Percentiles rank a stretch among this genome's conserved stretches.
These are phyloP conservation scores for Fusarium mangiferae DNA, from an alignment of 2,329 filamentous ascomycete genomes.

Conservation along the genomic window DNA sequence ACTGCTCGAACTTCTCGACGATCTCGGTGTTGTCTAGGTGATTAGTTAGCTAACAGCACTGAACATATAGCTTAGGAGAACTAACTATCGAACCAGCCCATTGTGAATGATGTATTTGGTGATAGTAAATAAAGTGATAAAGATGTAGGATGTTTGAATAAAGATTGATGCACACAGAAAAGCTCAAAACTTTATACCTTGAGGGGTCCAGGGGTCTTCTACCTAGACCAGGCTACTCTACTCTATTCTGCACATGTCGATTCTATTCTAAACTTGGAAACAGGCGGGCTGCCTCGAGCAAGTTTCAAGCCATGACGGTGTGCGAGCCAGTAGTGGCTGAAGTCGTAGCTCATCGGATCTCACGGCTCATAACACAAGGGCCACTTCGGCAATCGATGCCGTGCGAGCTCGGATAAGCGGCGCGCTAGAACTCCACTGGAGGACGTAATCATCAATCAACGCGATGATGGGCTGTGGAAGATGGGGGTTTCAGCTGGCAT, in stretches of 20 bases:
- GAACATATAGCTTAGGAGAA: accelerated
- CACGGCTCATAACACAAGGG: slow-evolving; percentile 25
- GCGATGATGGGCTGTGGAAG: not conserved
- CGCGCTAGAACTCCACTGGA: slow-evolving; percentile 19
- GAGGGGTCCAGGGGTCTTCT: not conserved
- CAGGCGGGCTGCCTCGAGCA: not conserved
- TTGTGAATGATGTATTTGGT: not conserved
- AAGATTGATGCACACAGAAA: not conserved
- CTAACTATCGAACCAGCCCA: slow-evolving; percentile 30
- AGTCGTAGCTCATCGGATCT: slow-evolving; percentile 21
- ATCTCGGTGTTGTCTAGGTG: too few relatives aligned
- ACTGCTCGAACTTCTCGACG: too few relatives aligned
- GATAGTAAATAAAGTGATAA: not conserved
- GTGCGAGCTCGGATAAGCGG: slow-evolving; percentile 33
- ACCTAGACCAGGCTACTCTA: not conserved
- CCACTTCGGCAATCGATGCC: slow-evolving; percentile 27
- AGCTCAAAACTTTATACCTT: slow-evolving; percentile 13
- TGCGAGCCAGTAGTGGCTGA: not conserved
- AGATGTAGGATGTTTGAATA: not conserved
- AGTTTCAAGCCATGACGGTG: not conserved
- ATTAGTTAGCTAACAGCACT: too few relatives aligned
- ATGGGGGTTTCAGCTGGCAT: not conserved
- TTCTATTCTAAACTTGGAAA: slow-evolving; percentile 11
- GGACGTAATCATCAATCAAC: not conserved
- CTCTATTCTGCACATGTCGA: not conserved